Percentiles rank a stretch among this genome's conserved stretches.
These are phyloP conservation scores for Solanum lycopersicoides DNA, from an alignment of 257 asterid species.

Conservation along the genomic window DNA sequence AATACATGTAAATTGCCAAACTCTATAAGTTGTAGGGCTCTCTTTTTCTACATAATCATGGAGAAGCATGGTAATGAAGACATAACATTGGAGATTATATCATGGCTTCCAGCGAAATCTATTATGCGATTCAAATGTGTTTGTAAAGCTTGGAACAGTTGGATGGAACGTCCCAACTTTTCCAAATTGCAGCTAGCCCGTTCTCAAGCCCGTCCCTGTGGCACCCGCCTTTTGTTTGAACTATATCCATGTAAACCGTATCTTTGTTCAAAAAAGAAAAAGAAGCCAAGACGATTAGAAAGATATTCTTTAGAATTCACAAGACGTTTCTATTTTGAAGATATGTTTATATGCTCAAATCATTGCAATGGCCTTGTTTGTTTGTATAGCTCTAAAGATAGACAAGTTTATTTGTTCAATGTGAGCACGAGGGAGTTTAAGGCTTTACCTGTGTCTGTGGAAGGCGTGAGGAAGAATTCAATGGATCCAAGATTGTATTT, in stretches of 20 bases:
- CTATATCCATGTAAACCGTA: neutral
- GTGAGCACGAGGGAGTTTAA: neutral
- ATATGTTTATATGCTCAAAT: neutral
- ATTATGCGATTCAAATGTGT: neutral
- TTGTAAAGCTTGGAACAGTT: neutral
- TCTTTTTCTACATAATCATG: neutral
- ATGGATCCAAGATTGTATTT: neutral
- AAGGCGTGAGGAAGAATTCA: neutral
- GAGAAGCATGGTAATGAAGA: neutral
- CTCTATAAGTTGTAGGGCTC: neutral
- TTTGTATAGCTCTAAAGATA: neutral
- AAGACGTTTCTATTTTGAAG: neutral
- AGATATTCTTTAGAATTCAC: neutral
- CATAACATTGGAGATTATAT: neutral
- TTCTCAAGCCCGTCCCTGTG: neutral
- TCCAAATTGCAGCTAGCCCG: neutral
- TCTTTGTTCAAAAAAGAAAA: neutral
- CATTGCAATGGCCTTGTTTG: neutral
- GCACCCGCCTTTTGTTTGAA: neutral
- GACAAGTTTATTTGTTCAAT: neutral
- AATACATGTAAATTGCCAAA: neutral
- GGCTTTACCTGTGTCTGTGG: neutral
- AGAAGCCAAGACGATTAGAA: neutral
- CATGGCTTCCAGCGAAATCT: neutral
- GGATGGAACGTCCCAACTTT: neutral